phyloP scores from a whole-genome alignment of 1,284 basidiomycete species.

The Cutaneotrichosporon daszewskae region DNA sequence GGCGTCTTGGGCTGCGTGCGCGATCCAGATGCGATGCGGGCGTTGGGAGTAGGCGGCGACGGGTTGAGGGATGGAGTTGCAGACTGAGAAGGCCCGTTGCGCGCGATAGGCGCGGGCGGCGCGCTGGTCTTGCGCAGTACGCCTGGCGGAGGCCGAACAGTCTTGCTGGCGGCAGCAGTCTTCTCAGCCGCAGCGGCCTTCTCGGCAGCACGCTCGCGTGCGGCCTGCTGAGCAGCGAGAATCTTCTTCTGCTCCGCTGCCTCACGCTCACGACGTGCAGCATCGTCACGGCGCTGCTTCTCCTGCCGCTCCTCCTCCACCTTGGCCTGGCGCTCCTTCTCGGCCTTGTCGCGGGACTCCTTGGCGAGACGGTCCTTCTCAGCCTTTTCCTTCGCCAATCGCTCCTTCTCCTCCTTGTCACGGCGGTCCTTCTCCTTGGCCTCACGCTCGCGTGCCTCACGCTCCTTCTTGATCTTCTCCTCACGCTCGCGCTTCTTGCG shows the following conservation, averaged over 20 bases:
- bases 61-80: conserved; percentile 64
- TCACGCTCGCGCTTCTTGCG: conserved; percentile 62
- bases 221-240: conserved; percentile 38
- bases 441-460: conserved; percentile 46
- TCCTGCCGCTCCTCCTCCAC: conserved; percentile 32
- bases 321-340: conserved; percentile 37
- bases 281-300: conserved; percentile 35
- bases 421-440: conserved; percentile 47
- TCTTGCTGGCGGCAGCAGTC: conserved; percentile 25
- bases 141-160: conserved; percentile 15
- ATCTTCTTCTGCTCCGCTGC: conserved; percentile 37
- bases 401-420: conserved; percentile 63
- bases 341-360: conserved; percentile 37
- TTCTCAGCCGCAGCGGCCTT: conserved; percentile 34
- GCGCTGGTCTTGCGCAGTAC: conserved; percentile 8
- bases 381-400: conserved; percentile 58
- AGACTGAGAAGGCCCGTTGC: conserved; percentile 24
- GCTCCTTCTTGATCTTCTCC: conserved; percentile 59
- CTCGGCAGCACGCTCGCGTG: conserved; percentile 31
- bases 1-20: conserved; percentile 31
- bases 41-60: conserved; percentile 78
- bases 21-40: conserved; percentile 1
- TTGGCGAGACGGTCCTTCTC: conserved; percentile 52
- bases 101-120: conserved; percentile 10
- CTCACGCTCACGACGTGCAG: conserved; percentile 36